These are phyloP conservation scores for Suillus sp. DNA, from an alignment of 768 basidiomycete species.

Conservation along the genomic window DNA sequence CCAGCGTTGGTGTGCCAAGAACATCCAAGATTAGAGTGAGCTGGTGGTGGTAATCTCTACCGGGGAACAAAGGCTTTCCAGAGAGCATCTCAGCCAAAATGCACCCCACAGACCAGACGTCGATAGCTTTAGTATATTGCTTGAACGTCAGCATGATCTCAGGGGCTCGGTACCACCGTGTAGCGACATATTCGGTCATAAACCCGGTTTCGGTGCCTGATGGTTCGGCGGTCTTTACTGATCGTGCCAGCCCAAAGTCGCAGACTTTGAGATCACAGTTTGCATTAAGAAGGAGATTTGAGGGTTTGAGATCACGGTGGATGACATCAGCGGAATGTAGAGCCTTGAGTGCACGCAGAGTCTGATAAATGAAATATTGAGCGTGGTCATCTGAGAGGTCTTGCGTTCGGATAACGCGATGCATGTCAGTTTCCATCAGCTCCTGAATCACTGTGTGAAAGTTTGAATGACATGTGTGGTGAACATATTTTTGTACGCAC, in stretches of 20 bases:
- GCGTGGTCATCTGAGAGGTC: conserved; percentile 95
- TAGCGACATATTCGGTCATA: conserved; percentile 98
- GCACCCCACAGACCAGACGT: conserved; percentile 87
- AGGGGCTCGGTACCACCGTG: conserved; percentile 97
- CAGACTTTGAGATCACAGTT: conserved; percentile 96
- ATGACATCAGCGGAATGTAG: conserved; percentile 96
- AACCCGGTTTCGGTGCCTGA: conserved; percentile 84
- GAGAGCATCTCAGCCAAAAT: conserved; percentile 97
- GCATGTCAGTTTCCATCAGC: conserved; percentile 95
- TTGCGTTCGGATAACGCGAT: conserved; percentile 94
- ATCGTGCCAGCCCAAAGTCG: conserved; percentile 95
- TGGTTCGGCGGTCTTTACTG: conserved; percentile 82
- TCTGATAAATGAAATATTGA: conserved; percentile 93
- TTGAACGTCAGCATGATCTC: conserved; percentile 99
- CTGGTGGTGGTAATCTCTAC: conserved; percentile 96
- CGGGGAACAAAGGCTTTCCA: conserved; percentile 95
- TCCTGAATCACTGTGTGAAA: conserved; percentile 75
- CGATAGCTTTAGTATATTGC: conserved; percentile 96
- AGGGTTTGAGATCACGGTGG: conserved; percentile 95
- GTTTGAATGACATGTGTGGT: conserved; percentile 15
- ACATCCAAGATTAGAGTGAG: conserved; percentile 94
- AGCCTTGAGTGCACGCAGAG: conserved; percentile 92
- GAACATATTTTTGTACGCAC: conserved; percentile 40
- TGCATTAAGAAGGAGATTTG: conserved; percentile 95
- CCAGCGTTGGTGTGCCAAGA: conserved; percentile 93